Percentiles rank a stretch among this genome's conserved stretches.
phyloP scores from a whole-genome alignment of 2,329 filamentous ascomycete genomes.

The Beauveria sp. region DNA sequence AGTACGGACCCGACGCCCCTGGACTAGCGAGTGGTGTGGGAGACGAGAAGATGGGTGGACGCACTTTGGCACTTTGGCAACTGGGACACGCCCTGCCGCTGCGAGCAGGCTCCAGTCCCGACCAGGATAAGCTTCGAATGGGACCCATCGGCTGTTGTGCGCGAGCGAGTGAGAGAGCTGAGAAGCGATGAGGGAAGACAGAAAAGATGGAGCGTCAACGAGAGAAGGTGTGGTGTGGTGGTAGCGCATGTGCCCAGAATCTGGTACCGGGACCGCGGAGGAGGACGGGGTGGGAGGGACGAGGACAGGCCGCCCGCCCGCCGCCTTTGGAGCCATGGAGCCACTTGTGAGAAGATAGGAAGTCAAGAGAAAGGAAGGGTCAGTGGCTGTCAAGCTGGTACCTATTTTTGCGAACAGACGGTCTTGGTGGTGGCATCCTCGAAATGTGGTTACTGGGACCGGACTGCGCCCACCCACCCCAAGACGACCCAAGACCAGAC shows the following conservation, averaged over 20 bases:
- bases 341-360: no score
- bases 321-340: background rate
- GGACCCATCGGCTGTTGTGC: background rate
- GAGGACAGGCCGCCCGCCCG: background rate
- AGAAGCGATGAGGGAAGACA: background rate
- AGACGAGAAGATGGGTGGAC: background rate
- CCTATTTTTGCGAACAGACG: background rate
- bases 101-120: background rate
- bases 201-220: background rate
- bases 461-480: background rate
- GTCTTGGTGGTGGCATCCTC: background rate
- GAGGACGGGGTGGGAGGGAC: background rate
- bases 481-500: background rate
- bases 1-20: slow-evolving; percentile 1
- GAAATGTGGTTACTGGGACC: background rate
- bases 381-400: background rate
- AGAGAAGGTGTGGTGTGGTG: background rate
- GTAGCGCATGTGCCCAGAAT: slow-evolving; percentile 3
- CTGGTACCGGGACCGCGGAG: slow-evolving; percentile 4
- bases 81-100: background rate
- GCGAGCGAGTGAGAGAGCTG: background rate
- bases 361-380: background rate
- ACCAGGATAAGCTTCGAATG: background rate
- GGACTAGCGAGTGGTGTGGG: background rate
- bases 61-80: background rate